Evolutionary conservation across 768 basidiomycete genomes (phyloP).

Genomic region (Serendipita sp.): DNA sequence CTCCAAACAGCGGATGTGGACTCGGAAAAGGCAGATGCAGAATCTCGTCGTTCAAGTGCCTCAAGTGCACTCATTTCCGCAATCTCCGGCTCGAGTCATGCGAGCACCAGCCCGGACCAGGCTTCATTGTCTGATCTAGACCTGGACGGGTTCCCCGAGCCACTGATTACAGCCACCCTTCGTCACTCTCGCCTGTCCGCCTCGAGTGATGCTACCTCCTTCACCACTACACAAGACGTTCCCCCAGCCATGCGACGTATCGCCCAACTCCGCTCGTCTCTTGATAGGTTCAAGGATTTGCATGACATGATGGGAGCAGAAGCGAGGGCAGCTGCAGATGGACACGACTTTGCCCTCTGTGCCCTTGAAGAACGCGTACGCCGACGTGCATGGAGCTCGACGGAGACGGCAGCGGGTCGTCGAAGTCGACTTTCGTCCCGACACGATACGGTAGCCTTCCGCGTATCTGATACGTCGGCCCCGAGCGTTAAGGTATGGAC

Average conservation of each 20-base stretch:
- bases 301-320: not conserved
- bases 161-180: not conserved
- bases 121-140: not conserved
- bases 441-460: not conserved
- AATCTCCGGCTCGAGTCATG: not conserved
- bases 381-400: constrained; percentile 1
- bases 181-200: not conserved
- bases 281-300: not conserved
- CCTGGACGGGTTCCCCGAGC: not conserved
- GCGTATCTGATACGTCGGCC: not conserved
- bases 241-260: not conserved
- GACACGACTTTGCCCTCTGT: not conserved
- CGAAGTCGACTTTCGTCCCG: not conserved
- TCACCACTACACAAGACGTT: not conserved
- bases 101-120: not conserved
- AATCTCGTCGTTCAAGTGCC: constrained; percentile 1
- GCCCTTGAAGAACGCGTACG: not conserved
- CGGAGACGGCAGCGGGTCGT: not conserved
- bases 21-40: not conserved
- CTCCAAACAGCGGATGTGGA: not conserved
- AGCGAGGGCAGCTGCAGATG: not conserved
- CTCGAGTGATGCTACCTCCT: not conserved
- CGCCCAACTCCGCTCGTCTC: not conserved
- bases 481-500: not conserved
- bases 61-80: not conserved